Percentiles rank a stretch among this genome's conserved stretches.
These are phyloP conservation scores for Solanum sparsipilum DNA, from an alignment of 257 asterid genomes.

Conservation along the genomic window DNA sequence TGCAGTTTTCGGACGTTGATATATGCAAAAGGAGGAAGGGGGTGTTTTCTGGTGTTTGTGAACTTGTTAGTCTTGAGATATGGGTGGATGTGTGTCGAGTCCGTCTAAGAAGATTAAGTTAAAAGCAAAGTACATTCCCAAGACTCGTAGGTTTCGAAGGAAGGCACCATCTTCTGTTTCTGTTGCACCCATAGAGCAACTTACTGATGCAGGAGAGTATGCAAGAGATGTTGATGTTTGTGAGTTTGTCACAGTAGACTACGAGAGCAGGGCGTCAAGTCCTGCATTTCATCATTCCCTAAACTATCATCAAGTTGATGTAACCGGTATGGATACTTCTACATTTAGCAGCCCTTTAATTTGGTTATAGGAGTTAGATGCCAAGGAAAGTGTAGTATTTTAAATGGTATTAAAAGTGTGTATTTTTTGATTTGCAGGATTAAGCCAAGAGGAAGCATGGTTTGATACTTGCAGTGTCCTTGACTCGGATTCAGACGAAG, in stretches of 20 bases:
- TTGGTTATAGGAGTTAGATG: background rate
- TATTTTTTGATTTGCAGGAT: constrained; percentile 18
- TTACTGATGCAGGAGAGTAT: constrained; percentile 9
- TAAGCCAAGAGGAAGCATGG: constrained; percentile 67
- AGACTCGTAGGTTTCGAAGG: constrained; percentile 40
- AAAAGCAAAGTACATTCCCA: constrained; percentile 35
- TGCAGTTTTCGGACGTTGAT: constrained; percentile 48
- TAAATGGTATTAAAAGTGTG: background rate
- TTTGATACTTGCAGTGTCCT: constrained; percentile 60
- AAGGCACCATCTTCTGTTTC: constrained; percentile 48
- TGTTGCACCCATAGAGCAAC: constrained; percentile 36
- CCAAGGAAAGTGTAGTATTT: background rate
- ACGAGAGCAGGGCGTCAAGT: background rate
- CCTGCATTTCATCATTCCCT: constrained; percentile 10
- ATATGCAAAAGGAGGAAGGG: background rate
- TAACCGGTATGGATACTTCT: constrained; percentile 17
- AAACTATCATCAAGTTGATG: constrained; percentile 15
- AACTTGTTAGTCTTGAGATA: constrained; percentile 11
- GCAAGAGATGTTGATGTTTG: constrained; percentile 9
- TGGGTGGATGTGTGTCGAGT: constrained; percentile 87
- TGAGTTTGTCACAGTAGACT: constrained; percentile 20
- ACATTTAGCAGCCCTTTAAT: background rate
- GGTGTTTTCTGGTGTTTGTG: constrained; percentile 6
- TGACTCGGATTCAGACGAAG: constrained; percentile 84
- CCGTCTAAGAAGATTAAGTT: constrained; percentile 46